These are phyloP conservation scores for Talaromyces pinophilus DNA, from an alignment of 2,329 filamentous ascomycete genomes.

Conservation along the genomic window DNA sequence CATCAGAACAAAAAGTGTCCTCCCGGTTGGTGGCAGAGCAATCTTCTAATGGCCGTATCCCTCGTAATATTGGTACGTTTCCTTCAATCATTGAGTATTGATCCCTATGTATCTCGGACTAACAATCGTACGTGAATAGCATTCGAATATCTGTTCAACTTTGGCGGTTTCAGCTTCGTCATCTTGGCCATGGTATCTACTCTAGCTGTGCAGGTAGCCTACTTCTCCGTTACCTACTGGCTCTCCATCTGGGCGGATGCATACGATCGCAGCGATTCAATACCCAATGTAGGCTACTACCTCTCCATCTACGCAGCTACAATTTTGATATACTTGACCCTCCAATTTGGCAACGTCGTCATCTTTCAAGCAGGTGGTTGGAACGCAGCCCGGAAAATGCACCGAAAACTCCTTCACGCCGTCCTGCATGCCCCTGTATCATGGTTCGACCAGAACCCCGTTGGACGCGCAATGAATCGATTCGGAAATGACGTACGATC, in stretches of 20 bases:
- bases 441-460: constrained; percentile 59
- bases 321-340: constrained; percentile 38
- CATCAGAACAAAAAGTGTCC: constrained; percentile 20
- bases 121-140: constrained; percentile 2
- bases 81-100: constrained; percentile 27
- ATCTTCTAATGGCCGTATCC: constrained; percentile 29
- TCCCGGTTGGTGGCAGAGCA: constrained; percentile 28
- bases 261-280: constrained; percentile 25
- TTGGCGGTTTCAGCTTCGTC: constrained; percentile 31
- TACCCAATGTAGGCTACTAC: constrained; percentile 46
- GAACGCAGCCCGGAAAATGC: constrained; percentile 57
- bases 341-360: constrained; percentile 31
- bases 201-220: constrained; percentile 30
- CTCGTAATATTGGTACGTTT: constrained; percentile 30
- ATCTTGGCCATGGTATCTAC: constrained; percentile 27
- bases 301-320: constrained; percentile 55
- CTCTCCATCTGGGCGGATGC: constrained; percentile 34
- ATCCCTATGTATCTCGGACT: neutral
- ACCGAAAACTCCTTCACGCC: constrained; percentile 55
- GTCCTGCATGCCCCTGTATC: constrained; percentile 57
- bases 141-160: constrained; percentile 32
- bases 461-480: constrained; percentile 50
- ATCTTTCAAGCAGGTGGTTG: constrained; percentile 59
- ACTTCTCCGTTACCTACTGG: constrained; percentile 35
- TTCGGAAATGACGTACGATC: constrained; percentile 61